A percentile compares a stretch with the other conserved stretches of the same genome.
phyloP scores from a whole-genome alignment of 2,329 filamentous ascomycete species.

The Pezicula radicicola region DNA sequence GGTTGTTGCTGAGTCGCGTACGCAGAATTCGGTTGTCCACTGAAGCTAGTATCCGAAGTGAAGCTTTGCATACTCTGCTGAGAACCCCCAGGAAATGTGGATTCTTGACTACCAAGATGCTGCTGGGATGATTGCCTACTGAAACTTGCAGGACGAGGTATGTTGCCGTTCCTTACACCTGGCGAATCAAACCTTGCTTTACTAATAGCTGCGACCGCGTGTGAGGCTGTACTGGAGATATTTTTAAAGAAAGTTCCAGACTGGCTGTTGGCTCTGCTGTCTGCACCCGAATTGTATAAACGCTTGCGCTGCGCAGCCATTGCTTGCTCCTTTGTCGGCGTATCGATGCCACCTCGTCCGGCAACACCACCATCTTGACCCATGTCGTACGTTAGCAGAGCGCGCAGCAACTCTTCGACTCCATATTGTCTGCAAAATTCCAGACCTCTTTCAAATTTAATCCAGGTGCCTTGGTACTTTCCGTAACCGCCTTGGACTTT shows the following conservation, averaged over 20 bases:
- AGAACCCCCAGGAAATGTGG: slow-evolving; percentile 69
- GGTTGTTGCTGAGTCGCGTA: slow-evolving; percentile 57
- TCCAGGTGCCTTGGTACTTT: slow-evolving; percentile 99
- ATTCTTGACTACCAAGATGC: slow-evolving; percentile 54
- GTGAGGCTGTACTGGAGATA: slow-evolving; percentile 89
- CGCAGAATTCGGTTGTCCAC: slow-evolving; percentile 56
- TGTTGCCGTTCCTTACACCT: slow-evolving; percentile 56
- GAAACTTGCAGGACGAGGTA: slow-evolving; percentile 65
- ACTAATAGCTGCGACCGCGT: slow-evolving; percentile 92
- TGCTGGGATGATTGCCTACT: slow-evolving; percentile 72
- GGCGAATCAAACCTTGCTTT: slow-evolving; percentile 93
- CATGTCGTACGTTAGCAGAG: slow-evolving; percentile 78
- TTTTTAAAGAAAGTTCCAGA: slow-evolving; percentile 95
- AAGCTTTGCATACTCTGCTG: slow-evolving; percentile 79
- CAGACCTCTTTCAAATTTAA: slow-evolving; percentile 86
- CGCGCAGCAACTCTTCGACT: slow-evolving; percentile 73
- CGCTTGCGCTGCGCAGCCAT: slow-evolving; percentile 95
- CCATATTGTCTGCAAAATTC: slow-evolving; percentile 83
- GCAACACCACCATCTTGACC: slow-evolving; percentile 70
- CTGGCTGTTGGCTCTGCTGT: slow-evolving; percentile 62
- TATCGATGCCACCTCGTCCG: slow-evolving; percentile 77
- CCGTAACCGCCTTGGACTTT: slow-evolving; percentile 98
- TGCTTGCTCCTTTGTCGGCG: slow-evolving; percentile 96
- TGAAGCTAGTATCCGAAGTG: slow-evolving; percentile 71
- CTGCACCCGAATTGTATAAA: slow-evolving; percentile 75